Base-by-base conservation (phyloP, 139 green algal species). In the Micractinium conductrix region DNA sequence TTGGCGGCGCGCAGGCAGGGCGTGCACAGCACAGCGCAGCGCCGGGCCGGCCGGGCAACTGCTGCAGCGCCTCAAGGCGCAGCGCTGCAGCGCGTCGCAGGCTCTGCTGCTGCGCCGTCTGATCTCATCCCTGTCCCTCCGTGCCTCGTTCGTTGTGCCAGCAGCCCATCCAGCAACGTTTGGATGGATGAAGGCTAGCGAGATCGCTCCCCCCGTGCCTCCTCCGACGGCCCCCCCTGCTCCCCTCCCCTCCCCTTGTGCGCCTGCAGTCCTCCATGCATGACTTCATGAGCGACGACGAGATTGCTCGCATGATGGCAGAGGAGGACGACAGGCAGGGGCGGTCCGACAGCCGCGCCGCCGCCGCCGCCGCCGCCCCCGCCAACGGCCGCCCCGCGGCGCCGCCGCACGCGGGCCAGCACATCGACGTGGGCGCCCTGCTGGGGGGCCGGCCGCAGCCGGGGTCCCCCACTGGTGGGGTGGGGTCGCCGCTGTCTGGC, bases 381-480 rank as follows among this genome's bases (percentile, higher is more conserved):
- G 45, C 75, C 33, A 81, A 81, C 53, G 75, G 75, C 53, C 33
- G 42, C 28, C 38, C 58, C 28, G 69, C 74, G 17, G 33, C 43
- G n/a, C 14, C 70, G 16, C 73, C 74, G 45, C 50, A 67, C 21
- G 78, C 53, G 30, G 86, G 86, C 0, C 86, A 89, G 63, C 73
- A 87, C 5, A 43, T 89, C 2, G 74, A 89, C 45, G 60, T 89
- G 14, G 50, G 33, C 0, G 72, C 81, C 17, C 24, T 89, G 63
- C 86, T 89, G 86, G 67, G 78, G 2, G 84, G 84, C 19, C 5
- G 58, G 75, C 63, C 44, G 67, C 79, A 78, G 67, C 79, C 79
- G 21, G 35, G 30, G 9, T 62, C 60, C 12, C 62, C 79, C 17
- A 30, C 10, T 7, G 53, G 3, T 37, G 75, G 53, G 19, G 42